phyloP scores from a whole-genome alignment of 768 basidiomycete species.

The Ephemerocybe angulata region DNA sequence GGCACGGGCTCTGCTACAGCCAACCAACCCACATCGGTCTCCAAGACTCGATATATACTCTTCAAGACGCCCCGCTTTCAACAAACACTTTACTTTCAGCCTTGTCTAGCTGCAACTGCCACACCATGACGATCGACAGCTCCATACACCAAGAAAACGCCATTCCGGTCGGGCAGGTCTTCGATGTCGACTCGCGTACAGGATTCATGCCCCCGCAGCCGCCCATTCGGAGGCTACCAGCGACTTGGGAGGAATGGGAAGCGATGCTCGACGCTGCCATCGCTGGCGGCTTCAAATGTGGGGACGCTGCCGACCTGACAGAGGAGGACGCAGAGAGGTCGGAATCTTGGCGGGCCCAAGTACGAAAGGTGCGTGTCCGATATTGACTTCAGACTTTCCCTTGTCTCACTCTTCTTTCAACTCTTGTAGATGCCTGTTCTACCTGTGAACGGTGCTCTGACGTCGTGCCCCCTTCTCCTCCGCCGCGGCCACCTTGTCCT shows the following conservation, averaged over 20 bases:
- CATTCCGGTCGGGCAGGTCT: constrained; percentile 69
- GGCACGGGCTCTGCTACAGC: neutral
- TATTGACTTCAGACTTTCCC: neutral
- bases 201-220: constrained; percentile 88
- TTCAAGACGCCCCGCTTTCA: neutral
- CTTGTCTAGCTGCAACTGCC: neutral
- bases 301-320: constrained; percentile 45
- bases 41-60: constrained; percentile 3
- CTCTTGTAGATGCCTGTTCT: constrained; percentile 50
- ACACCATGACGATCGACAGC: neutral
- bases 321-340: constrained; percentile 40
- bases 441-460: constrained; percentile 30
- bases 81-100: constrained; percentile 7
- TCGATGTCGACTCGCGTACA: constrained; percentile 86
- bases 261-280: constrained; percentile 48
- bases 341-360: constrained; percentile 48
- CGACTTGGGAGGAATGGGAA: constrained; percentile 74
- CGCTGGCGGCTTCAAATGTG: constrained; percentile 50
- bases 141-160: constrained; percentile 14
- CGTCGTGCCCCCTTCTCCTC: constrained; percentile 56
- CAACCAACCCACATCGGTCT: neutral
- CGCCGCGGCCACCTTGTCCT: constrained; percentile 77
- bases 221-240: constrained; percentile 61
- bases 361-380: constrained; percentile 43
- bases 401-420: neutral